Percentiles rank a stretch among this genome's conserved stretches.
phyloP scores from a whole-genome alignment of 1,284 basidiomycete species.

The Ustanciosporium gigantosporum region DNA sequence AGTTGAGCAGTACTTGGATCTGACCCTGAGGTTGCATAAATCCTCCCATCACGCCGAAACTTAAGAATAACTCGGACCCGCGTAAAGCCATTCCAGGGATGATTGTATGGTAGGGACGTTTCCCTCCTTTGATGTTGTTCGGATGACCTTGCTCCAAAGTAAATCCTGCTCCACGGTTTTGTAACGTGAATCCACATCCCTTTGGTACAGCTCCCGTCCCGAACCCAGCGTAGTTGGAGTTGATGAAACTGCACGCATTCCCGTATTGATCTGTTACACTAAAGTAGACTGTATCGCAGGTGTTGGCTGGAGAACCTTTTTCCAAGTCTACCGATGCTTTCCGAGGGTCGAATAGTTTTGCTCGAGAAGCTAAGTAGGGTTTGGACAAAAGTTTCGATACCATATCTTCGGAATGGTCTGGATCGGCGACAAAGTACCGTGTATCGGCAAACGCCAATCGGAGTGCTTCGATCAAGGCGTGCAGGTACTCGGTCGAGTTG shows the following conservation, averaged over 20 bases:
- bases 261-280: conserved; percentile 73
- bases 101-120: conserved; percentile 93
- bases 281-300: conserved; percentile 92
- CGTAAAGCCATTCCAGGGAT: conserved; percentile 86
- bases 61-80: conserved; percentile 80
- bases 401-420: conserved; percentile 72
- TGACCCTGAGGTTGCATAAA: conserved; percentile 95
- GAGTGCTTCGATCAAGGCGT: conserved; percentile 77
- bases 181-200: conserved; percentile 91
- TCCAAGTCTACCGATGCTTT: conserved; percentile 71
- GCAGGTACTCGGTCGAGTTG: conserved; percentile 84
- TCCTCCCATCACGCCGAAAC: conserved; percentile 85
- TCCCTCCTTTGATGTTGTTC: conserved; percentile 70
- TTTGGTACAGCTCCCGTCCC: conserved; percentile 76
- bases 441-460: conserved; percentile 80
- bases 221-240: conserved; percentile 75
- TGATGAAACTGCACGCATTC: conserved; percentile 92
- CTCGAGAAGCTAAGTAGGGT: conserved; percentile 81
- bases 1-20: conserved; percentile 87
- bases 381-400: conserved; percentile 60
- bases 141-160: conserved; percentile 77
- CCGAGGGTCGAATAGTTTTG: conserved; percentile 74
- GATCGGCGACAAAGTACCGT: conserved; percentile 85
- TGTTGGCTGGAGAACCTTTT: conserved; percentile 76
- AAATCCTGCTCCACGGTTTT: conserved; percentile 89